phyloP scores from a whole-genome alignment of 306 rosid genomes.

The Bauhinia variegata region DNA sequence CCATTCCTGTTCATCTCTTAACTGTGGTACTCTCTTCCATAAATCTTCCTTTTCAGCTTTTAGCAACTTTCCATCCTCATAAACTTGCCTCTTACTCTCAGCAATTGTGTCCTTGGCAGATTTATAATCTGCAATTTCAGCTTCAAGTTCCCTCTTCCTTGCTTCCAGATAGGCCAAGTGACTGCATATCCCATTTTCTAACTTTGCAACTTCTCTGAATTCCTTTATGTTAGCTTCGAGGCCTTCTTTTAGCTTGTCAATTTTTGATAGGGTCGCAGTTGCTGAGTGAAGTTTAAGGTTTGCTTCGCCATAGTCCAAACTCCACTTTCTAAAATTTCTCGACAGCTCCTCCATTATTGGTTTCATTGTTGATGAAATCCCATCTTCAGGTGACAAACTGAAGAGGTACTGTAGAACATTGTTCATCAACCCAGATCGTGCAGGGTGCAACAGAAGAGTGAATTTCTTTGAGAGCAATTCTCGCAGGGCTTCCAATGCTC shows the following conservation, averaged over 20 bases:
- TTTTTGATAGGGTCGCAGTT: neutral
- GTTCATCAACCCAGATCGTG: constrained; percentile 23
- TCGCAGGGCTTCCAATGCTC: constrained; percentile 13
- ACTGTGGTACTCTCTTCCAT: constrained; percentile 23
- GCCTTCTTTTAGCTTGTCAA: constrained; percentile 11
- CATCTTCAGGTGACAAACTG: constrained; percentile 31
- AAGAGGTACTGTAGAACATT: constrained; percentile 14
- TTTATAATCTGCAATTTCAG: constrained; percentile 24
- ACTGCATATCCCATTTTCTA: constrained; percentile 15
- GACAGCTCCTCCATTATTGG: constrained; percentile 17
- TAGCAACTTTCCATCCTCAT: constrained; percentile 14
- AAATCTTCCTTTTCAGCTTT: constrained; percentile 29
- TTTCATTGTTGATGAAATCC: constrained; percentile 28
- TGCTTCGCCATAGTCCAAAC: constrained; percentile 34
- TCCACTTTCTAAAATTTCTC: constrained; percentile 23
- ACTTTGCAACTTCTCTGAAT: constrained; percentile 13
- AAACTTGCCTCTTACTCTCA: constrained; percentile 28
- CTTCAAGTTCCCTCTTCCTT: constrained; percentile 32
- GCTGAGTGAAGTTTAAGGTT: constrained; percentile 29
- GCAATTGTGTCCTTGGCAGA: constrained; percentile 3
- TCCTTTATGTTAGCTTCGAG: constrained; percentile 32
- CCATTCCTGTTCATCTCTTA: constrained; percentile 31
- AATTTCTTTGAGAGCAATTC: constrained; percentile 18
- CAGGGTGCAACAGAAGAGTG: constrained; percentile 30
- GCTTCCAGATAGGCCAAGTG: constrained; percentile 8